Base-by-base conservation (phyloP, 352 stramenopile genomes). In the Globisporangium uncinulatum region DNA sequence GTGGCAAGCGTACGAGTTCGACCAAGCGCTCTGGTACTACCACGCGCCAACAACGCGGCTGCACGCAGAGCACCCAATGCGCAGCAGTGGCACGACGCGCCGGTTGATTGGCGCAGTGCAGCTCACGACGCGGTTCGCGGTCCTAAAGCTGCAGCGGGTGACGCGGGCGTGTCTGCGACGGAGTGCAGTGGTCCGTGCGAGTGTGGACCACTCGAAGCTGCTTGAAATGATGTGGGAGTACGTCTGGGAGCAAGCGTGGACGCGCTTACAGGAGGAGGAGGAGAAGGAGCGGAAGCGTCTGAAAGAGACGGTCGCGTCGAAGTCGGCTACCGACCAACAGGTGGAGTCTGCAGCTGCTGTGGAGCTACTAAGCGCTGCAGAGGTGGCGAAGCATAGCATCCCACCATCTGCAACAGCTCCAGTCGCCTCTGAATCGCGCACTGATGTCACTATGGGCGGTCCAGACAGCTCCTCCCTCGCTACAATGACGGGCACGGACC, bases 1-100 rank as follows among this genome's bases (percentile, higher is more conserved):
- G 43, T 89, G 79, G 76, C 79, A 89, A 24, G 73, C 71, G 36
- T 89, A 74, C 54, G 76, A 85, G 54, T 87, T 83, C 56, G 71
- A 63, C 4, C 76, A 83, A 54, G 68, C 60, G n/a, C 48, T 86
- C 0, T 89, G 74, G 76, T 89, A 82, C 36, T 86, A 82, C 43
- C 66, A 89, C 58, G 66, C 73, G 6, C 49, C 67, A 0, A 70
- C 65, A 0, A 44, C 45, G 15, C 42, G 60, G 15, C 52, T 89
- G 48, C 75, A 63, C 11, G 79, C 79, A 0, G 70, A 86, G 32
- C 79, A 89, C 63, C 79, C 79, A 13, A 73, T 87, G 55, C 79
- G 76, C 19, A 77, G 57, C 21, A 73, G 74, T 31, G 63, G 62
- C 21, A 66, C 73, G 45, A 74, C 72, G 21, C 68, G 67, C 10